These are phyloP conservation scores for Boletellus emodensis DNA, from an alignment of 768 basidiomycete genomes.

Conservation along the genomic window DNA sequence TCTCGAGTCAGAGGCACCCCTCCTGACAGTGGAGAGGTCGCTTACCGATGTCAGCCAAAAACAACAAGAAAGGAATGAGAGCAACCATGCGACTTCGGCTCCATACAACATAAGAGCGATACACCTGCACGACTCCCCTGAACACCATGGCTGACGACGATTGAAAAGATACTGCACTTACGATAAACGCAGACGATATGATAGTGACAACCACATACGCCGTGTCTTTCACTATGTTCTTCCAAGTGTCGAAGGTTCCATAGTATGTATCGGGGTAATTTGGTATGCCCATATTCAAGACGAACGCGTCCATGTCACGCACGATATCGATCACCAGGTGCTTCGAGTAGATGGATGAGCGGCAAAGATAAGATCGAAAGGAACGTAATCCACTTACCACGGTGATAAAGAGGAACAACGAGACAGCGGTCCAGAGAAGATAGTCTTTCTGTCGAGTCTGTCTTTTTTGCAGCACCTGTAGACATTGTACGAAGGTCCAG, in stretches of 20 bases:
- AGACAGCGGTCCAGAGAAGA: not conserved
- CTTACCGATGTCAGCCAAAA: not conserved
- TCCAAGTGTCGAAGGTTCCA: not conserved
- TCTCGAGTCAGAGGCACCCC: not conserved
- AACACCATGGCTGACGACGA: not conserved
- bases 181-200: not conserved
- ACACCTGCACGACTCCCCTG: not conserved
- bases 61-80: not conserved
- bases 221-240: not conserved
- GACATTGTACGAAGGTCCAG: not conserved
- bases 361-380: no score
- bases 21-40: no score
- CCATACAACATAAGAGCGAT: conserved; percentile 2
- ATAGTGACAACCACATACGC: not conserved
- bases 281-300: not conserved
- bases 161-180: not conserved
- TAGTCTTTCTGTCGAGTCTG: not conserved
- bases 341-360: not conserved
- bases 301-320: conserved; percentile 1
- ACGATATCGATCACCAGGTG: not conserved
- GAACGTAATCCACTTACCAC: not conserved
- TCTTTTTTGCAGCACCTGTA: not conserved
- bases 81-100: not conserved
- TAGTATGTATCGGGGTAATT: not conserved
- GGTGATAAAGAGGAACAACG: not conserved